Conservation (phyloP, 306 rosid genomes). For the Hippophae gyantsensis region DNA sequence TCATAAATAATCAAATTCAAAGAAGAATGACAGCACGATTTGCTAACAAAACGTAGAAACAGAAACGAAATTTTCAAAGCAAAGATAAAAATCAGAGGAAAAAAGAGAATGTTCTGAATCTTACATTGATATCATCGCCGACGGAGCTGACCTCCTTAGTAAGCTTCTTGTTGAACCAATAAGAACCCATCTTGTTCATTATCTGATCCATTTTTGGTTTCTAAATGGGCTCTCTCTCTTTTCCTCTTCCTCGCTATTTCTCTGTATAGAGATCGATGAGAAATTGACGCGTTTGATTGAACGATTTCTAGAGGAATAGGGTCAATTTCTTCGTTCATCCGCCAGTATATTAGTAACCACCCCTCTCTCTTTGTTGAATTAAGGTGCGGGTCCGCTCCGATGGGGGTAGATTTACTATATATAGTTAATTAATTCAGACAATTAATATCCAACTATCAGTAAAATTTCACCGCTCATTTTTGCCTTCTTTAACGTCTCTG, state of each 20-base stretch:
- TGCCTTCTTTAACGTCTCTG: too few relatives aligned
- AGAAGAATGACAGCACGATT: neutral
- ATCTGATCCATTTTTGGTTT: conserved; percentile 56
- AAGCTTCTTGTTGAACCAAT: conserved; percentile 76
- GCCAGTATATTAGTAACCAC: too few relatives aligned
- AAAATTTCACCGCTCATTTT: too few relatives aligned
- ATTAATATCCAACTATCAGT: too few relatives aligned
- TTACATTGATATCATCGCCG: conserved; percentile 70
- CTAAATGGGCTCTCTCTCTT: neutral
- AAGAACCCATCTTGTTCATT: conserved; percentile 77
- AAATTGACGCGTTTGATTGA: neutral
- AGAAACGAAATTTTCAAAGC: neutral
- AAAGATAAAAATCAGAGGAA: neutral
- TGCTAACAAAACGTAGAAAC: neutral
- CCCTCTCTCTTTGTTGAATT: too few relatives aligned
- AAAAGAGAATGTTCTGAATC: conserved; percentile 1
- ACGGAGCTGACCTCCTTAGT: conserved; percentile 59
- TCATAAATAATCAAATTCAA: neutral
- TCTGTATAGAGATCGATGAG: conserved; percentile 4
- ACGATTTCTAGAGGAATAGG: neutral
- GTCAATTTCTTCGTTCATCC: too few relatives aligned
- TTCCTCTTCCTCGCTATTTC: neutral
- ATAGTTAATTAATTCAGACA: too few relatives aligned
- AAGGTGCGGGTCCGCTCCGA: too few relatives aligned
- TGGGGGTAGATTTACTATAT: too few relatives aligned